phyloP scores from a whole-genome alignment of 495 filamentous ascomycete genomes.

The Poronia punctata region DNA sequence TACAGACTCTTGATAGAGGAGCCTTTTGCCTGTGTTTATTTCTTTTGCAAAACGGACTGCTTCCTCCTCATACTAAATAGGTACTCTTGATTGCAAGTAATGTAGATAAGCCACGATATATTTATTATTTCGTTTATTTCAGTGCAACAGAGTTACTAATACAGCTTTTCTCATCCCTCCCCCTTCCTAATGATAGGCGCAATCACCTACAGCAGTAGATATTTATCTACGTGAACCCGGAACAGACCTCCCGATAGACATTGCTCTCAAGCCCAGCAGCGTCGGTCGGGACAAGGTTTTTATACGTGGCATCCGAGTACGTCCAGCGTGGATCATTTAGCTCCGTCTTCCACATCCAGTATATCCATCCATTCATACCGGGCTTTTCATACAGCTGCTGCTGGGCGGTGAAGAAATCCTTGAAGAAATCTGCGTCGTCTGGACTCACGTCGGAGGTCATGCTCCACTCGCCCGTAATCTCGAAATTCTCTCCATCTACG shows the following conservation, averaged over 20 bases:
- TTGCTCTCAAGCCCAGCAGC: slow-evolving; percentile 17
- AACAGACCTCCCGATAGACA: slow-evolving; percentile 18
- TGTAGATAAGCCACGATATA: too few relatives aligned
- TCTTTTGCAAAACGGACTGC: too few relatives aligned
- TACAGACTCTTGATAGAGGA: too few relatives aligned
- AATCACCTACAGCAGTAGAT: too few relatives aligned
- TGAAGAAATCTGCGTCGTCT: slow-evolving; percentile 34
- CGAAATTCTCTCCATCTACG: slow-evolving; percentile 15
- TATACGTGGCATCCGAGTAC: slow-evolving; percentile 14
- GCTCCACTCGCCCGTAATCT: slow-evolving; percentile 50
- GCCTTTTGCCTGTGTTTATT: too few relatives aligned
- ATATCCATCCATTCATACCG: slow-evolving; percentile 45
- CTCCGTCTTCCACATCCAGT: slow-evolving; percentile 50
- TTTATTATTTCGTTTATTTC: too few relatives aligned
- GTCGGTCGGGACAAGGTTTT: slow-evolving; percentile 14
- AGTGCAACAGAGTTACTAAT: too few relatives aligned
- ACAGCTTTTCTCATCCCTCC: too few relatives aligned
- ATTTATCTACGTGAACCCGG: slow-evolving; percentile 8
- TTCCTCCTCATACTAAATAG: too few relatives aligned
- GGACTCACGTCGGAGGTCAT: slow-evolving; percentile 33
- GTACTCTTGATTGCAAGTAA: too few relatives aligned
- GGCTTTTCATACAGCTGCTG: slow-evolving; percentile 45
- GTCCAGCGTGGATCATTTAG: slow-evolving; percentile 26
- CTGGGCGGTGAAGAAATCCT: slow-evolving; percentile 49
- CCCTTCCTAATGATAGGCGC: too few relatives aligned